Evolutionary conservation across 2,329 filamentous ascomycete species (phyloP), one percentile per base, ranked within the genome.

Genomic region (Sporothrix inflata): DNA sequence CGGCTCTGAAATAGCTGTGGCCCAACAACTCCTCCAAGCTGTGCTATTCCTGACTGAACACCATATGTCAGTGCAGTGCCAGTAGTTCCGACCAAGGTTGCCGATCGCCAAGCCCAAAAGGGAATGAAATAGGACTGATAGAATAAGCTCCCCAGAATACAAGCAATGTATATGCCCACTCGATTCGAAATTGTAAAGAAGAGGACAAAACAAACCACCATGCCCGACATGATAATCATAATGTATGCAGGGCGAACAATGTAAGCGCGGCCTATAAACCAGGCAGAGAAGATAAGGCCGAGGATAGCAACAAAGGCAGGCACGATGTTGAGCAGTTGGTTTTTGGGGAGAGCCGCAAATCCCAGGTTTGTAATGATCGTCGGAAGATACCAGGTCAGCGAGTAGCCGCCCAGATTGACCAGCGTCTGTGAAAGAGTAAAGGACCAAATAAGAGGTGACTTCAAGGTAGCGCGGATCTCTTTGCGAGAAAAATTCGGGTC

Each of bases 321-420:
- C 0, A 83, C 83, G n/a, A 85, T 82, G 71, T 84, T 83, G 6
- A 84, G 78, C 5, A 85, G 76, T 69, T 84, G 83, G 73, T 84
- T 85, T 27, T 79, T 77, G 0, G 82, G 83, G 8, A 84, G 77
- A 1, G 77, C 78, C 2, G 80, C 80, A 72, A 84, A 84, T 1
- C 82, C 83, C 0, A 84, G 78, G 51, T 78, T 79, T 0, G 83
- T 83, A 5, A 81, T 81, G 45, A 84, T 80, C 0, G 80, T 83
- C 0, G 82, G 82, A 0, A 83, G 76, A 14, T 83, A 80, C 81
- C 82, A 84, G 5, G 78, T 81, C 16, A 69, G 66, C 27, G 66
- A 53, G 16, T 84, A 83, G 0, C 81, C 81, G 2, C 79, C 82
- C 73, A 71, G 57, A 19, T 84, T 84, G 0, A 83, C 78, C 71